phyloP scores from a whole-genome alignment of 192 early-diverging fungal genomes.

The Mortierella antarctica region DNA sequence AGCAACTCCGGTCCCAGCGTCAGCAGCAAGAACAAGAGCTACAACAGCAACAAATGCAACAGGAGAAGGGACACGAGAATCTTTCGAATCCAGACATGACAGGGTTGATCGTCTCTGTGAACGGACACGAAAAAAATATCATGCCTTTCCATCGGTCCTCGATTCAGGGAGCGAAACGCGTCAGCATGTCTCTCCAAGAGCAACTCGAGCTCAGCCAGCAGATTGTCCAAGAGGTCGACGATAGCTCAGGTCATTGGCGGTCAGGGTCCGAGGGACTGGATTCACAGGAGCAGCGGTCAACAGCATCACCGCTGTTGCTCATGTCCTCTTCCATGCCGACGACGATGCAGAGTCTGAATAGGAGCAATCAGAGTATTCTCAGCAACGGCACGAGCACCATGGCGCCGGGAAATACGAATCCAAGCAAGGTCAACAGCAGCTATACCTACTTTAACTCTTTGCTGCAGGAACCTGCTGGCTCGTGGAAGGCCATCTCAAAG shows the following conservation, averaged over 20 bases:
- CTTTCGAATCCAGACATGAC: slow-evolving; percentile 1
- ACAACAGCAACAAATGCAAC: background rate
- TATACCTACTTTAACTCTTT: slow-evolving; percentile 45
- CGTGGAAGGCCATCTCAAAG: slow-evolving; percentile 44
- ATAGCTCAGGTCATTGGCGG: slow-evolving; percentile 13
- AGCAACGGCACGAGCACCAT: slow-evolving; percentile 48
- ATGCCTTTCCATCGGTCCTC: slow-evolving; percentile 23
- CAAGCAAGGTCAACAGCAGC: slow-evolving; percentile 41
- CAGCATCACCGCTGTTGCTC: slow-evolving; percentile 35
- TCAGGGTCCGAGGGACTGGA: slow-evolving; percentile 19
- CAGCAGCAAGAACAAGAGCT: slow-evolving; percentile 22
- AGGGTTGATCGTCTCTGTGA: slow-evolving; percentile 37
- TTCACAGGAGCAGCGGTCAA: slow-evolving; percentile 10
- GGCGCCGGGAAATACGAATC: slow-evolving; percentile 37
- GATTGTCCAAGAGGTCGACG: slow-evolving; percentile 47
- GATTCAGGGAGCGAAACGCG: slow-evolving; percentile 7
- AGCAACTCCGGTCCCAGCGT: slow-evolving; percentile 28
- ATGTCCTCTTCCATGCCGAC: slow-evolving; percentile 51
- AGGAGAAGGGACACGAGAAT: background rate
- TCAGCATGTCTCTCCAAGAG: slow-evolving; percentile 45
- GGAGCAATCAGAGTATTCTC: slow-evolving; percentile 37
- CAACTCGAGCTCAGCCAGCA: slow-evolving; percentile 48
- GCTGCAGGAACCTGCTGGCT: slow-evolving; percentile 32
- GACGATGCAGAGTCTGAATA: slow-evolving; percentile 30
- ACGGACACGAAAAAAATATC: slow-evolving; percentile 44